phyloP scores from a whole-genome alignment of 2,329 filamentous ascomycete genomes.

The Coleophoma cylindrospora region DNA sequence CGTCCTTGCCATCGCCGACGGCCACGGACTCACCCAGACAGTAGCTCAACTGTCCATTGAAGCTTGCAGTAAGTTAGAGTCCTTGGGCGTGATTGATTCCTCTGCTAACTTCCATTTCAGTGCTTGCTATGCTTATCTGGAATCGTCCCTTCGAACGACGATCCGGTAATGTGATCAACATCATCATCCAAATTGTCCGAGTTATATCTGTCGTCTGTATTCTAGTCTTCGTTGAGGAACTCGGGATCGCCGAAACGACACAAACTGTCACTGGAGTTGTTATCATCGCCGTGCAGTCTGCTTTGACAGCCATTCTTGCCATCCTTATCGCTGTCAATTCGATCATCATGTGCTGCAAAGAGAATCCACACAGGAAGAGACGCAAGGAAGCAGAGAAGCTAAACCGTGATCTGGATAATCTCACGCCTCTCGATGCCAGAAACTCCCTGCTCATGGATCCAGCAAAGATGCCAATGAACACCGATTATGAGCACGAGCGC shows the following conservation, averaged over 20 bases:
- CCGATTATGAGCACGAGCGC: slow-evolving; percentile 13
- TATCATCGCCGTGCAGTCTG: slow-evolving; percentile 84
- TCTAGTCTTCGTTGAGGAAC: slow-evolving; percentile 87
- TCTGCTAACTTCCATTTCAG: slow-evolving; percentile 3
- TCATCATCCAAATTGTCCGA: slow-evolving; percentile 82
- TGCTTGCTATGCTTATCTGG: slow-evolving; percentile 79
- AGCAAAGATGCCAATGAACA: slow-evolving; percentile 9
- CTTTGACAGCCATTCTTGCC: slow-evolving; percentile 75
- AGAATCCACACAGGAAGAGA: slow-evolving; percentile 85
- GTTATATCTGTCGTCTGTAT: slow-evolving; percentile 86
- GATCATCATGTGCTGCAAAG: slow-evolving; percentile 73
- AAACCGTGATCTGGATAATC: slow-evolving; percentile 70
- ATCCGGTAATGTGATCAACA: slow-evolving; percentile 89
- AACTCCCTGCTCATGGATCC: slow-evolving; percentile 65
- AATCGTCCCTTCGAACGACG: slow-evolving; percentile 80
- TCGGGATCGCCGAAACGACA: slow-evolving; percentile 84
- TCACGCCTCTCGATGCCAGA: slow-evolving; percentile 82
- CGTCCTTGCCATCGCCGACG: slow-evolving; percentile 78
- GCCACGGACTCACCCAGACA: slow-evolving; percentile 78
- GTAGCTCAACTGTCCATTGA: slow-evolving; percentile 79
- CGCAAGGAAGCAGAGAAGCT: slow-evolving; percentile 88
- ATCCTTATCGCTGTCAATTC: slow-evolving; percentile 88
- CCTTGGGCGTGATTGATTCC: neutral
- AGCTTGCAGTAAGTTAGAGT: slow-evolving; percentile 37
- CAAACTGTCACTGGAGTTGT: slow-evolving; percentile 93